Percentiles rank a stretch among this genome's conserved stretches.
These are phyloP conservation scores for Scutellaria minor DNA, from an alignment of 257 asterid genomes.

Conservation along the genomic window DNA sequence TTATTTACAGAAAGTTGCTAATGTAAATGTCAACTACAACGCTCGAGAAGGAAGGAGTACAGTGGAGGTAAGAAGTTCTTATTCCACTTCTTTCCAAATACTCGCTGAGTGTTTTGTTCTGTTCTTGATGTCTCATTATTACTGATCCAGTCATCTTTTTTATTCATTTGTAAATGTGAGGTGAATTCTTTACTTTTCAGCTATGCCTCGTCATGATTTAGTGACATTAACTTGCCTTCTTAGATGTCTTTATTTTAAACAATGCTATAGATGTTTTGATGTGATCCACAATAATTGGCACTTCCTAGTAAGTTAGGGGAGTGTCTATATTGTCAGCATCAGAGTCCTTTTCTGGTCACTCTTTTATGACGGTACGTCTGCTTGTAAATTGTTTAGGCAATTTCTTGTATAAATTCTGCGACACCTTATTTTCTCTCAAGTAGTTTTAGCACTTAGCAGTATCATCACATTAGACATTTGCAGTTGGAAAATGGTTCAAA, in stretches of 20 bases:
- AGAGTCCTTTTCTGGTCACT: neutral
- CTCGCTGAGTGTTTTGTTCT: too few species aligned
- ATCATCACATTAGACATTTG: constrained; percentile 35
- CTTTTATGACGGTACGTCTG: constrained; percentile 1
- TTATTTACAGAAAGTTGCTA: constrained; percentile 73
- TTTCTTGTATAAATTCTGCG: constrained; percentile 9
- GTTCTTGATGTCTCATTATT: too few species aligned
- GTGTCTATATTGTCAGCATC: neutral
- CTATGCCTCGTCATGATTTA: too few species aligned
- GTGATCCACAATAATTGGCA: neutral
- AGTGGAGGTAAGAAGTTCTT: constrained; percentile 57
- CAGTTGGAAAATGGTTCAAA: constrained; percentile 55
- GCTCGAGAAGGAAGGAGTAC: constrained; percentile 89
- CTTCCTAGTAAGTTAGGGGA: neutral
- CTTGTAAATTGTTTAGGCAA: constrained; percentile 15
- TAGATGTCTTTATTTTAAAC: too few species aligned
- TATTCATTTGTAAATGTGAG: too few species aligned
- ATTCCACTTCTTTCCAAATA: constrained; percentile 1
- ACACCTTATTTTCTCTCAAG: neutral
- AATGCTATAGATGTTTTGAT: neutral
- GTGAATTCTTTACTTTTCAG: too few species aligned
- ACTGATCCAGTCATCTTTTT: too few species aligned
- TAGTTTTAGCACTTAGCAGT: constrained; percentile 26
- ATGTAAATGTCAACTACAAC: constrained; percentile 68
- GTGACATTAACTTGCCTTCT: too few species aligned